Conservation (phyloP, 441 rosid species). For the Brassica balearica region DNA sequence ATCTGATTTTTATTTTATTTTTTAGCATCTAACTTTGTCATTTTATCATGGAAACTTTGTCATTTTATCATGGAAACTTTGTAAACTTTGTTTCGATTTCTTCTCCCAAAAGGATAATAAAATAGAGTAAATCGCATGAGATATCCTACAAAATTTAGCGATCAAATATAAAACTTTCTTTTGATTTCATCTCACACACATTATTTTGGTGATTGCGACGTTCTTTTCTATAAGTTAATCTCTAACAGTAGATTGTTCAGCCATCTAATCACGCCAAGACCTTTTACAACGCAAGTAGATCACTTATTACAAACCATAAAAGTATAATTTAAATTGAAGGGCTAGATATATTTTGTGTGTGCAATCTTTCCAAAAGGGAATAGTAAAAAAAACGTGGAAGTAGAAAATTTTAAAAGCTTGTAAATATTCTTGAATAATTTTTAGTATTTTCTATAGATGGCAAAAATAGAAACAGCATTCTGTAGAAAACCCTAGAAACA, state of each 20-base stretch:
- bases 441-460: slow-evolving; percentile 4
- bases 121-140: background rate
- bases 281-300: too few relatives aligned
- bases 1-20: background rate
- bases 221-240: background rate
- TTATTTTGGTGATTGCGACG: background rate
- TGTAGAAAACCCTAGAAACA: background rate
- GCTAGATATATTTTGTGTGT: too few relatives aligned
- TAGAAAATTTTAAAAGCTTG: background rate
- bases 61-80: background rate
- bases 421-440: background rate
- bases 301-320: too few relatives aligned
- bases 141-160: background rate
- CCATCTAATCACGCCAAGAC: too few relatives aligned
- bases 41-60: background rate
- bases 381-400: background rate
- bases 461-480: background rate
- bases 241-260: background rate
- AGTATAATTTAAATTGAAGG: too few relatives aligned
- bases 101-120: background rate
- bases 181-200: background rate
- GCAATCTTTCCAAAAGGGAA: slow-evolving; percentile 3
- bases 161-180: background rate
- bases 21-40: background rate
- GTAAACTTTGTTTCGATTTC: background rate